Conservation (phyloP, 2,329 filamentous ascomycete genomes). For the Fusarium miscanthi region DNA sequence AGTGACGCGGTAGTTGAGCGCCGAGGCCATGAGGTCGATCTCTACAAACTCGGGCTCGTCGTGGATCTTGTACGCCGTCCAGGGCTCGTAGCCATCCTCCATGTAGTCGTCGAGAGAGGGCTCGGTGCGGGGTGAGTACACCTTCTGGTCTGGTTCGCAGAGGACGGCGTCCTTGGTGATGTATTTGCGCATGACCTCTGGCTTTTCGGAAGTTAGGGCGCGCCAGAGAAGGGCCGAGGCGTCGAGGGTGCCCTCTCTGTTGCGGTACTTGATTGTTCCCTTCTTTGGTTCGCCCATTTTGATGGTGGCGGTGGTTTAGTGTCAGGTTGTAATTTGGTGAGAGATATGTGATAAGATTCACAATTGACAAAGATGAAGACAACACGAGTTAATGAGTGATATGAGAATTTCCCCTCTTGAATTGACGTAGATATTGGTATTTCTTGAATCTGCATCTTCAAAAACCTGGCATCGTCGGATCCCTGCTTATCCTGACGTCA, state of each 20-base stretch:
- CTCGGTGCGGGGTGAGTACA: slow-evolving; percentile 48
- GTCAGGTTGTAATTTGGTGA: background rate
- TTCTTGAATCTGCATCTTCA: slow-evolving; percentile 21
- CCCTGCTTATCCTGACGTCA: slow-evolving; percentile 45
- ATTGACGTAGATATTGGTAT: slow-evolving; percentile 32
- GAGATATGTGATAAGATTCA: background rate
- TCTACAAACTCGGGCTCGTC: slow-evolving; percentile 52
- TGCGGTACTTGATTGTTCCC: slow-evolving; percentile 49
- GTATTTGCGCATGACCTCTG: slow-evolving; percentile 49
- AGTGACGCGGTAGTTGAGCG: slow-evolving; percentile 49
- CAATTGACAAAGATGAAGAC: background rate
- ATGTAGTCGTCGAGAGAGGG: slow-evolving; percentile 49
- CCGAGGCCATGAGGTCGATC: slow-evolving; percentile 52
- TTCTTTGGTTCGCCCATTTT: slow-evolving; percentile 38
- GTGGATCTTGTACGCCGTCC: slow-evolving; percentile 52
- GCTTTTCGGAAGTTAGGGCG: slow-evolving; percentile 50
- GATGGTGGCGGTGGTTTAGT: background rate
- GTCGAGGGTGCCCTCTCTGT: slow-evolving; percentile 51
- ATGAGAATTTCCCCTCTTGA: background rate
- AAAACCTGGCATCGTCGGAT: slow-evolving; percentile 43
- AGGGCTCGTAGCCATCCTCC: slow-evolving; percentile 49
- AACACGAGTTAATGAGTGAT: background rate
- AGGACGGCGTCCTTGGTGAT: slow-evolving; percentile 50
- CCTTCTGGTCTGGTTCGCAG: slow-evolving; percentile 46
- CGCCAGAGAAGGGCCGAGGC: slow-evolving; percentile 51